A percentile compares a stretch with the other conserved stretches of the same genome.
Evolutionary conservation across 352 stramenopile genomes (phyloP).

Genomic region (Phytophthora chlamydospora): DNA sequence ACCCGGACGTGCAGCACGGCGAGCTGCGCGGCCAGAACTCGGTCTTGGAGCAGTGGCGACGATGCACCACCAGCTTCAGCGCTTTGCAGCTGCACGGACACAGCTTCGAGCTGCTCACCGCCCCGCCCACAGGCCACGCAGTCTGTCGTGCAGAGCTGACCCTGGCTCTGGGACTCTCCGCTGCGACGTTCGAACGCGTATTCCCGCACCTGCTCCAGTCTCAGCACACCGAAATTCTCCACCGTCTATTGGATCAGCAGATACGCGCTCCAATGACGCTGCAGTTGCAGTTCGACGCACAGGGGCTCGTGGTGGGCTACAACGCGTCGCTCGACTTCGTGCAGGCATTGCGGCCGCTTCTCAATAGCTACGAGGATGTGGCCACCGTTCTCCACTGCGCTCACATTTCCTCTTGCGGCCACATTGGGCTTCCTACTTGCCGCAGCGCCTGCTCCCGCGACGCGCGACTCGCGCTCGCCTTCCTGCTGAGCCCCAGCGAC

Average conservation of each 20-base stretch:
- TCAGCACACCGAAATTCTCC: slow-evolving; percentile 5
- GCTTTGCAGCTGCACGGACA: slow-evolving; percentile 3
- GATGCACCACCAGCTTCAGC: slow-evolving; percentile 27
- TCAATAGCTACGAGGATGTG: slow-evolving; percentile 25
- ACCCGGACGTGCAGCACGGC: slow-evolving; percentile 17
- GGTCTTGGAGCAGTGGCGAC: slow-evolving; percentile 39
- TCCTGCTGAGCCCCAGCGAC: slow-evolving; percentile 15
- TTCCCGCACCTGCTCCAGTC: slow-evolving; percentile 17
- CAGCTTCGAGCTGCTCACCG: slow-evolving; percentile 14
- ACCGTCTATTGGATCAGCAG: slow-evolving; percentile 6
- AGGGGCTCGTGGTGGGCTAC: slow-evolving; percentile 9
- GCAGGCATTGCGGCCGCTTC: slow-evolving; percentile 16
- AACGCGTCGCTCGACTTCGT: slow-evolving; percentile 20
- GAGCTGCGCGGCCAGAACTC: slow-evolving; percentile 21
- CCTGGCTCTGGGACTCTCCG: slow-evolving; percentile 15
- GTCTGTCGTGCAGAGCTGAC: slow-evolving; percentile 16
- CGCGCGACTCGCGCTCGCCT: slow-evolving; percentile 10
- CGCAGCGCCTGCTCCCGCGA: background rate
- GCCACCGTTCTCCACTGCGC: slow-evolving; percentile 24
- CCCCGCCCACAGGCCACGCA: background rate
- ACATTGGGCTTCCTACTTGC: slow-evolving; percentile 13
- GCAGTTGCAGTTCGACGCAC: slow-evolving; percentile 20
- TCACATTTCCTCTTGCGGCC: slow-evolving; percentile 18
- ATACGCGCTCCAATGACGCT: slow-evolving; percentile 21
- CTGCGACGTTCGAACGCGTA: slow-evolving; percentile 7